Conservation (phyloP, 192 early-diverging fungal genomes). For the Rhizophagus prolifer region DNA sequence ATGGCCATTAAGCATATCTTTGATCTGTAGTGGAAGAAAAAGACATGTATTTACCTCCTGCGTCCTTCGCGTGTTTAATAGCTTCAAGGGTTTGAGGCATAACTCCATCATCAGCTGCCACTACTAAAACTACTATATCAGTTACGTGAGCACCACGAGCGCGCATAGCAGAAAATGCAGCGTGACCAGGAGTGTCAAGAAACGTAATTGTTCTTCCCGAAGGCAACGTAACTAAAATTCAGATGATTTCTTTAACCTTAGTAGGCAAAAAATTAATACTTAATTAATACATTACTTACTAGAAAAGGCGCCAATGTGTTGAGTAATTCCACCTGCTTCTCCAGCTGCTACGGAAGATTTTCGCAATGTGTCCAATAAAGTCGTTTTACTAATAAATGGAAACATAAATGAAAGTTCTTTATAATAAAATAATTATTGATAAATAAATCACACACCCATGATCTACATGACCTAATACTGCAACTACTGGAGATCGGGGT, state of each 20-base stretch:
- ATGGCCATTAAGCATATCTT: not conserved
- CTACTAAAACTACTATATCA: slow-evolving; percentile 95
- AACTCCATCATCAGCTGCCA: slow-evolving; percentile 95
- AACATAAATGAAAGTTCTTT: not conserved
- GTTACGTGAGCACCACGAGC: slow-evolving; percentile 90
- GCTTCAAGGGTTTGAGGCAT: slow-evolving; percentile 99
- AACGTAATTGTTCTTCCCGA: slow-evolving; percentile 83
- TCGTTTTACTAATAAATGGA: slow-evolving; percentile 80
- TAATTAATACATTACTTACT: slow-evolving; percentile 34
- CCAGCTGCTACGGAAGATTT: slow-evolving; percentile 89
- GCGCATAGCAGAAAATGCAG: slow-evolving; percentile 93
- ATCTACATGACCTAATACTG: slow-evolving; percentile 98
- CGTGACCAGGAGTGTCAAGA: slow-evolving; percentile 96
- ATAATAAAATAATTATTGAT: not conserved
- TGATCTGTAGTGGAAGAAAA: not conserved
- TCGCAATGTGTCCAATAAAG: slow-evolving; percentile 86
- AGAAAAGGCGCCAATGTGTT: slow-evolving; percentile 98
- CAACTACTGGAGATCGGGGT: slow-evolving; percentile 86
- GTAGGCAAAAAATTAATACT: not conserved
- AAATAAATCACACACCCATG: slow-evolving; percentile 24
- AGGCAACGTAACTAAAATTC: slow-evolving; percentile 56
- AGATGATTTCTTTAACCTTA: not conserved
- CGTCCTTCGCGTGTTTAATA: slow-evolving; percentile 84
- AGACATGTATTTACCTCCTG: slow-evolving; percentile 39
- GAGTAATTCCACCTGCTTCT: slow-evolving; percentile 96